Conservation (phyloP, 2,329 filamentous ascomycete species). For the Aaosphaeria arxii region DNA sequence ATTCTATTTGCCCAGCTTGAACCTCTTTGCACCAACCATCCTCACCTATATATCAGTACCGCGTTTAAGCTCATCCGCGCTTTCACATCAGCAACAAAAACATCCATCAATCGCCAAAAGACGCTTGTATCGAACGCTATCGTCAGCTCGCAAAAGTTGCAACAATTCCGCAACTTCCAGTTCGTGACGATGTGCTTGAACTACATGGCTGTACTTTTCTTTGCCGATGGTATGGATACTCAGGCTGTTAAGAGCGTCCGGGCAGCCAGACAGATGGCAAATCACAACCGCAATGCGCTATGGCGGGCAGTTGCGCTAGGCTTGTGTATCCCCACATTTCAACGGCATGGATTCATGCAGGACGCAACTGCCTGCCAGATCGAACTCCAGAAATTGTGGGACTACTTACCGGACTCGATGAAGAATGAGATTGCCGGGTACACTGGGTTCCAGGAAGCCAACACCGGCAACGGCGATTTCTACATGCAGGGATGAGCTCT, state of each 20-base stretch:
- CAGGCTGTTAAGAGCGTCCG: constrained; percentile 50
- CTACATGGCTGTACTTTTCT: constrained; percentile 81
- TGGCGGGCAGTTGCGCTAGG: constrained; percentile 33
- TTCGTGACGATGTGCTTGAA: constrained; percentile 80
- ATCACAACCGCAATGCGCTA: constrained; percentile 14
- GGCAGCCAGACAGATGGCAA: constrained; percentile 26
- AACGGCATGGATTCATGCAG: constrained; percentile 21
- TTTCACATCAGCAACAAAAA: constrained; percentile 54
- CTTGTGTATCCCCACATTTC: constrained; percentile 25
- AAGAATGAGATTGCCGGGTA: constrained; percentile 7
- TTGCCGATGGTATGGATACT: constrained; percentile 72
- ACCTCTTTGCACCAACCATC: constrained; percentile 65
- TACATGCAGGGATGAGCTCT: too few species aligned
- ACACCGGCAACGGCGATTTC: background rate
- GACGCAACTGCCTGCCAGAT: constrained; percentile 20
- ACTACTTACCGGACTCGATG: constrained; percentile 20
- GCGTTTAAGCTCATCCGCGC: constrained; percentile 76
- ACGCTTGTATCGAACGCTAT: constrained; percentile 74
- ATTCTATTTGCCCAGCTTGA: constrained; percentile 64
- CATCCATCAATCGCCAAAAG: constrained; percentile 73
- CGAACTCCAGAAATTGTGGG: constrained; percentile 18
- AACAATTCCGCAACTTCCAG: constrained; percentile 72
- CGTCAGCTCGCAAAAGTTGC: constrained; percentile 66
- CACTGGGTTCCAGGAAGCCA: background rate
- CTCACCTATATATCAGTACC: constrained; percentile 71